Evolutionary conservation across 2,329 filamentous ascomycete genomes (phyloP), one percentile per base, ranked within the genome.

Genomic region (Botrytis medusae): DNA sequence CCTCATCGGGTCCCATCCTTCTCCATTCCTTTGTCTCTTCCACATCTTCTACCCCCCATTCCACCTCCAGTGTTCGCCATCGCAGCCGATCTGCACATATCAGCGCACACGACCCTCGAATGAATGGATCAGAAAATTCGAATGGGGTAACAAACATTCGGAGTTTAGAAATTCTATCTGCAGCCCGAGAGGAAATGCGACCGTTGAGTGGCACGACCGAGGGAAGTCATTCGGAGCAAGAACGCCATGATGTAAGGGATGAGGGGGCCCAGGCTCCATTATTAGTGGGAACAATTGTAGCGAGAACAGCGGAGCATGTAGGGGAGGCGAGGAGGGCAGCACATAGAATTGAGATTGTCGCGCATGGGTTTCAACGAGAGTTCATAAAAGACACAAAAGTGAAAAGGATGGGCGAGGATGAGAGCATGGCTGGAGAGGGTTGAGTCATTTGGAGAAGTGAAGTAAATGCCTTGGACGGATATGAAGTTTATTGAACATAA

Each of bases 271-370:
- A 62, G 37, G 71, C 80, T 8, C 88, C 88, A 18, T 82, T 88
- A 79, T 83, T 91, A 20, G 82, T 90, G 42, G 84, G 85, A 32
- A 81, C 89, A 16, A 86, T 90, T 0, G 84, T 89, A 6, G 87
- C 87, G 1, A 82, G 83, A 8, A 82, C 82, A 4, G 81, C 84
- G 0, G 84, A 86, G 57, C 84, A 87, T 12, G 82, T 84, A 16
- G 80, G 81, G 42, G 87, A 89, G 73, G 88, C 87, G 2, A 83
- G 86, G 16, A 84, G 85, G 63, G 87, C 87, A 1, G 86, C 86
- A 0, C 84, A 83, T 0, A 83, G 84, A 72, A 79, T 91, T 18
- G 88, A 90, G 81, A 84, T 83, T 70, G 82, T 89, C 4, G 89
- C 86, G 1, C 82, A 84, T 73, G 84, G 86, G 64, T 86, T 90